Evolutionary conservation across 805 yeast species (phyloP).

Genomic region (Saccharomycopsis sp.): DNA sequence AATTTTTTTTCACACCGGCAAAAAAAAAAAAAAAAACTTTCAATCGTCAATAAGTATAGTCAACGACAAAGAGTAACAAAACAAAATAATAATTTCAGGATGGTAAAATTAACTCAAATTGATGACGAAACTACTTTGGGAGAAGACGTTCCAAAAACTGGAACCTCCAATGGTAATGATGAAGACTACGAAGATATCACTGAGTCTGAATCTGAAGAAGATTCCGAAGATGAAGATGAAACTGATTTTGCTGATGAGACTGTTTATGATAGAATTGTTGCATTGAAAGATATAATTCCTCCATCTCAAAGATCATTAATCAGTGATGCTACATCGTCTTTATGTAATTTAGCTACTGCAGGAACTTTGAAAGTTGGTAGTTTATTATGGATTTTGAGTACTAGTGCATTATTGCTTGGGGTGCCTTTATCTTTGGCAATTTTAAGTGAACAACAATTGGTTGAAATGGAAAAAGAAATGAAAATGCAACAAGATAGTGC

Average conservation of each 20-base stretch:
- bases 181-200: slow-evolving; percentile 48
- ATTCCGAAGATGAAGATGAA: slow-evolving; percentile 50
- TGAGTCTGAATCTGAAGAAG: slow-evolving; percentile 38
- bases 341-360: slow-evolving; percentile 35
- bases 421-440: slow-evolving; percentile 89
- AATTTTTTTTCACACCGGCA: neutral
- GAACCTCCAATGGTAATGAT: slow-evolving; percentile 32
- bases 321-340: slow-evolving; percentile 27
- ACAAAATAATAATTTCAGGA: slow-evolving; percentile 26
- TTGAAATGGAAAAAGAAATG: slow-evolving; percentile 90
- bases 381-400: slow-evolving; percentile 77
- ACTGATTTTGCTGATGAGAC: slow-evolving; percentile 78
- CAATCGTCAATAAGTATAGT: neutral
- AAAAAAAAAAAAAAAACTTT: neutral
- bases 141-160: slow-evolving; percentile 31
- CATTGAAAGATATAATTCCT: slow-evolving; percentile 86
- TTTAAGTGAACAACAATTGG: slow-evolving; percentile 86
- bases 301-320: slow-evolving; percentile 70
- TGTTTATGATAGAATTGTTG: slow-evolving; percentile 76
- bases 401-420: slow-evolving; percentile 79
- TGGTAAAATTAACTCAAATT: slow-evolving; percentile 74
- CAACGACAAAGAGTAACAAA: neutral
- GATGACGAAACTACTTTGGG: slow-evolving; percentile 42
- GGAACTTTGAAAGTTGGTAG: slow-evolving; percentile 61
- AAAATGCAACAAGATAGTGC: slow-evolving; percentile 72